Base-by-base conservation (phyloP, 352 stramenopile genomes). In the Globisporangium orthogonon region DNA sequence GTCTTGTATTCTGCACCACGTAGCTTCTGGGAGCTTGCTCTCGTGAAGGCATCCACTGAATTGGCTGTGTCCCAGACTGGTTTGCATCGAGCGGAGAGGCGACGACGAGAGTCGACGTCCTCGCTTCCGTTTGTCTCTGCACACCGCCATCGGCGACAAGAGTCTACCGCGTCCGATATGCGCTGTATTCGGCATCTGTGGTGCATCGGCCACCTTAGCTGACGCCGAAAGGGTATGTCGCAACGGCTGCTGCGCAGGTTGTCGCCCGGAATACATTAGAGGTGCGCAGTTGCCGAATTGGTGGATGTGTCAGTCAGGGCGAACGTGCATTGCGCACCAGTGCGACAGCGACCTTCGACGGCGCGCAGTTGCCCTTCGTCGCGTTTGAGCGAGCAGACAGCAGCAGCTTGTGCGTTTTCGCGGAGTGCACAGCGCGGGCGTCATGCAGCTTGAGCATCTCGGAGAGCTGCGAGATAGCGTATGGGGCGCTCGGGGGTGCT, bases 1-100 rank as follows among this genome's bases (percentile, higher is more conserved):
- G 4, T 78, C 67, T 57, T 74, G 64, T 11, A 84, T 71, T 44
- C 55, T 17, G 15, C 54, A 67, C 72, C 67, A 82, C 3, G 44
- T 70, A 31, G 58, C 45, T 28, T 65, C 56, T 43, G 72, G 61
- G 0, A 82, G 60, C 9, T n/a, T 45, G 40, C 52, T 60, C 46
- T 50, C 44, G n/a, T 44, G 15, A 6, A 46, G n/a, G 7, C 18
- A 39, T 0, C 7, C 7, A 2, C 5, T 54, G 17, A 4, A 7
- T 7, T 11, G 4, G 35, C 18, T 23, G 23, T 23, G 17, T 17
- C 33, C 50, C 15, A 11, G 11, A 18, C 40, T 64, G 13, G 23
- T 10, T 23, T 30, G 50, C 15, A 52, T 23, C 4, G 11, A 13
- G 49, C 49, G 40, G 13, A 44, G 33, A 13, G 30, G n/a, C 5